Percentiles rank a stretch among this genome's conserved stretches.
Conservation (phyloP, 768 basidiomycete genomes). For the Jaapia argillacea region DNA sequence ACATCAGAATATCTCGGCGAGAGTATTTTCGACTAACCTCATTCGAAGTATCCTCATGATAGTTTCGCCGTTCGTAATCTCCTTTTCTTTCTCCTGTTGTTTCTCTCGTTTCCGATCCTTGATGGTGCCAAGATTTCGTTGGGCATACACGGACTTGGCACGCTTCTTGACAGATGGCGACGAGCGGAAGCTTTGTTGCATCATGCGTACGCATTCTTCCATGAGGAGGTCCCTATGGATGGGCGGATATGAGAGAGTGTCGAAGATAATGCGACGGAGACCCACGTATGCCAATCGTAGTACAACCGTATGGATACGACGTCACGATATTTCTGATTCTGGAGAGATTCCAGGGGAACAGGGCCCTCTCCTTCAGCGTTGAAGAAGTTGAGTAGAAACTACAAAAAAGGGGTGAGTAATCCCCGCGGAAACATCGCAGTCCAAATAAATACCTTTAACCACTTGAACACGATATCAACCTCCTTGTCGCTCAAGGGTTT, state of each 20-base stretch:
- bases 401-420: conserved; percentile 3
- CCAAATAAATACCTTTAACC: conserved; percentile 77
- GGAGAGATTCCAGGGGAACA: conserved; percentile 73
- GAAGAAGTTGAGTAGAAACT: conserved; percentile 95
- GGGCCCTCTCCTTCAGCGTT: conserved; percentile 91
- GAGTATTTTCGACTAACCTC: conserved; percentile 45
- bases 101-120: conserved; percentile 90
- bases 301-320: conserved; percentile 84
- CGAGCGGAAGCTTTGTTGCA: conserved; percentile 77
- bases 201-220: conserved; percentile 94
- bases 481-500: conserved; percentile 90
- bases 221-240: conserved; percentile 61
- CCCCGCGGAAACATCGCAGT: conserved; percentile 1
- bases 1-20: neutral
- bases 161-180: conserved; percentile 76
- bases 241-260: conserved; percentile 2
- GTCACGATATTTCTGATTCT: conserved; percentile 93
- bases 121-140: conserved; percentile 94
- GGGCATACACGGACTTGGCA: conserved; percentile 85
- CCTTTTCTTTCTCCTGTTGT: conserved; percentile 70
- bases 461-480: conserved; percentile 97
- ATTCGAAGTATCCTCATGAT: conserved; percentile 93
- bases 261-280: conserved; percentile 9
- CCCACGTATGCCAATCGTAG: conserved; percentile 93
- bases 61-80: conserved; percentile 69